These are phyloP conservation scores for Tubosaeta sp. DNA, from an alignment of 768 basidiomycete genomes.

Conservation along the genomic window DNA sequence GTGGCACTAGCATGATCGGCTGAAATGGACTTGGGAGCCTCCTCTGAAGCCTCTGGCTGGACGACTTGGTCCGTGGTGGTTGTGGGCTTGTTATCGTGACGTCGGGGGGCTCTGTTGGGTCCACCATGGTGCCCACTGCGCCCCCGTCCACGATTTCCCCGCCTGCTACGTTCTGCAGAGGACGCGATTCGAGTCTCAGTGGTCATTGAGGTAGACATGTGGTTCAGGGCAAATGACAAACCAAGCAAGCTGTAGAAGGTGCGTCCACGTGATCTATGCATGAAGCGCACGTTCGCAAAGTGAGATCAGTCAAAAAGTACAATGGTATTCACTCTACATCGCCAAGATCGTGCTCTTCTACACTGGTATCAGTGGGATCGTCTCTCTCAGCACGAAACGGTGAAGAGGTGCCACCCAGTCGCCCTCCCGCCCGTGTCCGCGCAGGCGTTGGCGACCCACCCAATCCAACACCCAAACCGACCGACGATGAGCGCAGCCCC, in stretches of 20 bases:
- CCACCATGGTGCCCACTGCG: constrained; percentile 9
- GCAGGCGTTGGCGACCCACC: constrained; percentile 14
- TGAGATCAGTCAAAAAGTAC: background rate
- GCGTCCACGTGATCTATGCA: background rate
- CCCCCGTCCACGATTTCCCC: constrained; percentile 20
- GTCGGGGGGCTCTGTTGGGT: constrained; percentile 6
- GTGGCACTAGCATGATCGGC: background rate
- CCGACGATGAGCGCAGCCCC: constrained; percentile 41
- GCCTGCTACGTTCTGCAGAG: constrained; percentile 4
- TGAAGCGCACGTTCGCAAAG: background rate
- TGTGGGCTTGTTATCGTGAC: constrained; percentile 3
- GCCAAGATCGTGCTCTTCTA: constrained; percentile 11
- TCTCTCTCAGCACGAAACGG: background rate
- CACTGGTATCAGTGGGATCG: background rate
- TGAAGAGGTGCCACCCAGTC: background rate
- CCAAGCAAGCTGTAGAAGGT: too few relatives aligned
- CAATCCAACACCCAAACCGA: constrained; percentile 23
- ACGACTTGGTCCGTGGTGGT: background rate
- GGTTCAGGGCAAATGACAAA: too few relatives aligned
- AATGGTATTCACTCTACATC: constrained; percentile 23
- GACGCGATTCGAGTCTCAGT: constrained; percentile 8
- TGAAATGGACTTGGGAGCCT: background rate
- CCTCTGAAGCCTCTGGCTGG: background rate
- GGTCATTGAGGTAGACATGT: constrained; percentile 20
- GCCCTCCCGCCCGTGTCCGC: background rate